Evolutionary conservation across 345 rosid species (phyloP).

Genomic region (Psidium guajava): DNA sequence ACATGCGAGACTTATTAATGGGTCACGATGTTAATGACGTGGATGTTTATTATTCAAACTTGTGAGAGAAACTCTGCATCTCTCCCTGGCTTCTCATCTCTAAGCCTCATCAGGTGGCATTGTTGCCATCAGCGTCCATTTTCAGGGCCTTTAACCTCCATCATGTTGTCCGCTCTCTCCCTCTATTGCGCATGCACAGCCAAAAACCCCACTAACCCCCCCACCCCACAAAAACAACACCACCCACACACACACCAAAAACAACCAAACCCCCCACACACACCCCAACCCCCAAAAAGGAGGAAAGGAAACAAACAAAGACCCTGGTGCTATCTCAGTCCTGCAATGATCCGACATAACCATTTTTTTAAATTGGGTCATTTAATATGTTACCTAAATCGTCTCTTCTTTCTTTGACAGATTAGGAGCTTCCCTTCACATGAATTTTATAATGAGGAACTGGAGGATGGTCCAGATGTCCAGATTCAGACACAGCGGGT

Average conservation of each 20-base stretch:
- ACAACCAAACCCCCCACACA: no score
- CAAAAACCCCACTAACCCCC: no score
- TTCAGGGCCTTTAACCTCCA: neutral
- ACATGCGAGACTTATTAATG: no score
- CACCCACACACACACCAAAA: no score
- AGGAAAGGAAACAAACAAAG: neutral
- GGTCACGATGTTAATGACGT: no score
- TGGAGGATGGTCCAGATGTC: conserved; percentile 76
- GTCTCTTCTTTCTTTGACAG: conserved; percentile 15
- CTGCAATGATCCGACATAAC: neutral
- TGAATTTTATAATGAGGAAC: conserved; percentile 64
- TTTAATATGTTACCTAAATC: neutral
- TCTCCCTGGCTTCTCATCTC: neutral
- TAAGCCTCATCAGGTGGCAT: neutral
- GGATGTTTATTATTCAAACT: no score
- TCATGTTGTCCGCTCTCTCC: neutral
- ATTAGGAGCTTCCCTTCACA: conserved; percentile 86
- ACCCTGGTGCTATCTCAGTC: neutral
- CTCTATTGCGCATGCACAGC: neutral
- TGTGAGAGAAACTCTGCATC: no score
- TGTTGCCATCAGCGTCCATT: neutral
- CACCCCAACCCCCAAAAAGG: neutral
- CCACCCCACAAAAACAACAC: neutral
- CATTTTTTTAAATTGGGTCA: neutral
- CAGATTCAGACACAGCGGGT: conserved; percentile 53